Conservation (phyloP, 768 basidiomycete genomes). For the Pisolithus marmoratus region DNA sequence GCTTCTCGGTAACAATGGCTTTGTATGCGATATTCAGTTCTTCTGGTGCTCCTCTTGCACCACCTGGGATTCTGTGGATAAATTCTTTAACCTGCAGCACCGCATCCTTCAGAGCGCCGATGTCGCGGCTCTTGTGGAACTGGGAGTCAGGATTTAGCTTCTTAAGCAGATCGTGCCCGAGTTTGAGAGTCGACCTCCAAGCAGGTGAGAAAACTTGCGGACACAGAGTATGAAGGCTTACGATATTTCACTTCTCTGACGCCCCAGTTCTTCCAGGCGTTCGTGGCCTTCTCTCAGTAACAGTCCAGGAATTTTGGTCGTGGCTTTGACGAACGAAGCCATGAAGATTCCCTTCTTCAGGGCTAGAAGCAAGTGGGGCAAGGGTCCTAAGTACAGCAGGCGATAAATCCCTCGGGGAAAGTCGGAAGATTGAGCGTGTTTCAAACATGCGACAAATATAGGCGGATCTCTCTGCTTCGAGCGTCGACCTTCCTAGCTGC, state of each 20-base stretch:
- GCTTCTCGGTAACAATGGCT: slow-evolving; percentile 11
- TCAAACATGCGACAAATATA: slow-evolving; percentile 26
- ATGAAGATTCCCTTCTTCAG: slow-evolving; percentile 30
- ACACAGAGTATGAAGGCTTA: slow-evolving; percentile 3
- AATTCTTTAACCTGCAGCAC: too few relatives aligned
- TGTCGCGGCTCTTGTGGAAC: too few relatives aligned
- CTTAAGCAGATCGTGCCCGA: too few relatives aligned
- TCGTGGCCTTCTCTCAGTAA: slow-evolving; percentile 25
- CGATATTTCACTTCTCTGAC: slow-evolving; percentile 5
- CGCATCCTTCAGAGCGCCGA: too few relatives aligned
- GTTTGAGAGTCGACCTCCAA: slow-evolving; percentile 11
- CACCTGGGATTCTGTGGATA: too few relatives aligned
- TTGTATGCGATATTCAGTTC: too few relatives aligned
- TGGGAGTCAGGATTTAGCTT: too few relatives aligned
- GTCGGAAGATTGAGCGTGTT: slow-evolving; percentile 17
- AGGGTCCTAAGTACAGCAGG: slow-evolving; percentile 29
- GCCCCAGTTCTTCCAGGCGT: slow-evolving; percentile 29
- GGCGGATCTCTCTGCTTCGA: slow-evolving; percentile 14
- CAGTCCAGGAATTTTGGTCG: slow-evolving; percentile 22
- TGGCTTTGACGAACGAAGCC: slow-evolving; percentile 27
- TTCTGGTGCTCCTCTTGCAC: too few relatives aligned
- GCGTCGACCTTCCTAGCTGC: slow-evolving; percentile 10
- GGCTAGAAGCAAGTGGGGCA: slow-evolving; percentile 38
- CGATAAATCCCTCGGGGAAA: slow-evolving; percentile 32
- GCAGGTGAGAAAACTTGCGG: neutral